Conservation (phyloP, 768 basidiomycete species). For the Boletus vermiculosoides region DNA sequence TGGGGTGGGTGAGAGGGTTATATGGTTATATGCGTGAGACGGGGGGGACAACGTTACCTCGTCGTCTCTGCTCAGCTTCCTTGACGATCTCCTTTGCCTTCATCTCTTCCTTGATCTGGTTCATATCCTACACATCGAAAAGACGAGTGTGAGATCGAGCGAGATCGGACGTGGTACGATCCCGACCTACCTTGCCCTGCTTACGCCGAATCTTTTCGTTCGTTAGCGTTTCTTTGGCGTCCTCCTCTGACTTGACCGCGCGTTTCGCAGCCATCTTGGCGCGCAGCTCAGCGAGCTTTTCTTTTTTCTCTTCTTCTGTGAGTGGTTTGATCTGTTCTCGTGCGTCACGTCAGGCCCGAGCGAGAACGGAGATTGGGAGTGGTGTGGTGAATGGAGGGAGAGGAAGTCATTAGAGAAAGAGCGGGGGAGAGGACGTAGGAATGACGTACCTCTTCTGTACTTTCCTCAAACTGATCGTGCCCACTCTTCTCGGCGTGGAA, state of each 20-base stretch:
- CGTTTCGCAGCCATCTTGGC: conserved; percentile 82
- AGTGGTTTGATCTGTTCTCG: conserved; percentile 76
- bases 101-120: conserved; percentile 71
- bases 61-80: conserved; percentile 78
- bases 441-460: conserved; percentile 75
- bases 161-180: neutral
- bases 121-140: conserved; percentile 53
- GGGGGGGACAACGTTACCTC: conserved; percentile 45
- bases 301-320: conserved; percentile 90
- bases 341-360: neutral
- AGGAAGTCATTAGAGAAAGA: neutral
- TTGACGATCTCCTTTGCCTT: conserved; percentile 77
- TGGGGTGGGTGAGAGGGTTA: neutral
- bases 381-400: neutral
- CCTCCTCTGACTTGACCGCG: conserved; percentile 64
- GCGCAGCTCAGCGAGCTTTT: conserved; percentile 75
- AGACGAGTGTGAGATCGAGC: neutral
- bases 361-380: neutral
- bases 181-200: conserved; percentile 62
- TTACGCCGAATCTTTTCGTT: conserved; percentile 85
- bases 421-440: neutral
- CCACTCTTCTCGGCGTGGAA: conserved; percentile 95
- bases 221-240: conserved; percentile 66
- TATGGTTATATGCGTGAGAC: neutral
- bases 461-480: conserved; percentile 95